Evolutionary conservation across 805 yeast species (phyloP).

Genomic region (Barnettozyma pratensis): DNA sequence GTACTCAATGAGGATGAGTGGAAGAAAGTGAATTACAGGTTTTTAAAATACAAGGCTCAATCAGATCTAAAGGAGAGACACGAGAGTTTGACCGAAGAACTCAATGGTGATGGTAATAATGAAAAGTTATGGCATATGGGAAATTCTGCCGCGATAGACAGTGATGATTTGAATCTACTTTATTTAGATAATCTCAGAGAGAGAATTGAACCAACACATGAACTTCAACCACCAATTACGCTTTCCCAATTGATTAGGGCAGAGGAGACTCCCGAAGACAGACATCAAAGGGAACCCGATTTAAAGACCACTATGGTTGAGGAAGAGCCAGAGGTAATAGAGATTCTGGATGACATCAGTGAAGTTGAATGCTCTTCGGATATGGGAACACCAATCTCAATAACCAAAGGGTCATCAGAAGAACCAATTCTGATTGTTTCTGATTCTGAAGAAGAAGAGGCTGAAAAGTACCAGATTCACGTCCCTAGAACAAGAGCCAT

Average conservation of each 20-base stretch:
- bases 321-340: not conserved
- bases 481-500: not conserved
- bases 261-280: not conserved
- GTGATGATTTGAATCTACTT: not conserved
- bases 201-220: not conserved
- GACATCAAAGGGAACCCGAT: not conserved
- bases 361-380: not conserved
- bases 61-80: too few relatives aligned
- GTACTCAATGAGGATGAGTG: constrained; percentile 2
- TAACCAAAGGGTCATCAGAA: not conserved
- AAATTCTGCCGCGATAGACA: not conserved
- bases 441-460: constrained; percentile 4
- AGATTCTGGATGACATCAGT: not conserved
- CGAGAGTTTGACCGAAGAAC: not conserved
- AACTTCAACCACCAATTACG: constrained; percentile 6
- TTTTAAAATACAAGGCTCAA: not conserved
- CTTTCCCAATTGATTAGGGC: constrained; percentile 4
- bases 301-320: not conserved
- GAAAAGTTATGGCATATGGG: not conserved
- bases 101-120: not conserved
- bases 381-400: not conserved
- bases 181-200: not conserved
- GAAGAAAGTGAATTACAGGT: constrained; percentile 1
- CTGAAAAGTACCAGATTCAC: not conserved
- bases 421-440: not conserved